Percentiles rank a stretch among this genome's conserved stretches.
Conservation (phyloP, 164 flowering plant species). For the Nymphaea thermarum region DNA sequence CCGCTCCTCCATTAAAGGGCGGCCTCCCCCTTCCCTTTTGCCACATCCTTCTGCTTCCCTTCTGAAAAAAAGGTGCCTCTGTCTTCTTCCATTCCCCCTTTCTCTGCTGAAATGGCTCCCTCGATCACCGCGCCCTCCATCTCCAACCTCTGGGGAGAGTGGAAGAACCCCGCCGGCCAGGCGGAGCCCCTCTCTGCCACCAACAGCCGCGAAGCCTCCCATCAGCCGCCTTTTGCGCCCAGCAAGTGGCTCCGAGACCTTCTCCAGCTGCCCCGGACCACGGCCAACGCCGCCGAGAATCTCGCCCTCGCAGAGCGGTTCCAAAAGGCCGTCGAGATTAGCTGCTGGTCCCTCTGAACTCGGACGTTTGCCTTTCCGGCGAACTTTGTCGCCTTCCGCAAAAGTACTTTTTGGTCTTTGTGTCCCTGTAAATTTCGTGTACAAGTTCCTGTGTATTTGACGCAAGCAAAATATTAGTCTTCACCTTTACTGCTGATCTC, state of each 20-base stretch:
- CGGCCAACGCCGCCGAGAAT: background rate
- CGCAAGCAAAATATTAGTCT: too few species aligned
- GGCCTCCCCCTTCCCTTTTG: too few species aligned
- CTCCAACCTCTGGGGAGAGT: background rate
- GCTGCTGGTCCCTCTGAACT: constrained; percentile 19
- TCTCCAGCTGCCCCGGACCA: background rate
- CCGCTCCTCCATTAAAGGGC: too few species aligned
- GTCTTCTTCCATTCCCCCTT: too few species aligned
- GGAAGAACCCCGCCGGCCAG: background rate
- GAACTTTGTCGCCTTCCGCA: background rate
- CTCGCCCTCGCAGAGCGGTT: constrained; percentile 7
- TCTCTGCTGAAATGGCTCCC: background rate
- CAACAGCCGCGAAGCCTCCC: background rate
- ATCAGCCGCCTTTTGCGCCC: background rate
- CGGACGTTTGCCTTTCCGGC: background rate
- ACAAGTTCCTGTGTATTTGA: too few species aligned
- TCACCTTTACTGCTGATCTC: background rate
- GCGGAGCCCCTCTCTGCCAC: background rate
- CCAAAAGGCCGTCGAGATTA: constrained; percentile 13
- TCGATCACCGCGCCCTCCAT: background rate
- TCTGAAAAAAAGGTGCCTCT: too few species aligned
- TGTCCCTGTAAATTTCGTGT: background rate
- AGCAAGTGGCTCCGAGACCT: background rate
- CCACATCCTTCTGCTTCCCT: too few species aligned
- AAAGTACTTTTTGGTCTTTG: background rate